Percentiles rank a stretch among this genome's conserved stretches.
These are phyloP conservation scores for Phytophthora pisi DNA, from an alignment of 352 stramenopile genomes.

Conservation along the genomic window DNA sequence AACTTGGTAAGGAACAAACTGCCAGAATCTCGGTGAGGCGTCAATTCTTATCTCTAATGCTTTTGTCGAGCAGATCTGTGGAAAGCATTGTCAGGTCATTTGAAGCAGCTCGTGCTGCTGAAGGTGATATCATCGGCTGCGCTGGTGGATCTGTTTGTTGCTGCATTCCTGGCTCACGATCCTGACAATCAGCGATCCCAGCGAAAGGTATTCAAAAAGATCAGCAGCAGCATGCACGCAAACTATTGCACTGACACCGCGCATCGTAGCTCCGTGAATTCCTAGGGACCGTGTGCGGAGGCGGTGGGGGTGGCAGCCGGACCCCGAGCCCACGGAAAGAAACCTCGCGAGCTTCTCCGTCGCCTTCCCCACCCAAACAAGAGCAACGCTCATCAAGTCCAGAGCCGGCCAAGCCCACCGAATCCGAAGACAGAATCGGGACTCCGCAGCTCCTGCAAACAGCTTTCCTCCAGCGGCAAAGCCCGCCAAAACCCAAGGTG, in stretches of 20 bases:
- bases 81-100: constrained; percentile 61
- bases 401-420: constrained; percentile 18
- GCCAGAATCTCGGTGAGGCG: not conserved
- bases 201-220: constrained; percentile 52
- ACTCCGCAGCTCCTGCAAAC: constrained; percentile 63
- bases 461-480: constrained; percentile 62
- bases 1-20: constrained; percentile 55
- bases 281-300: constrained; percentile 50
- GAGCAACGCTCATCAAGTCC: constrained; percentile 19
- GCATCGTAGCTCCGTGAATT: constrained; percentile 66
- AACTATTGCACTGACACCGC: constrained; percentile 9
- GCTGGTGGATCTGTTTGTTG: constrained; percentile 55
- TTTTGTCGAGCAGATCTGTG: constrained; percentile 54
- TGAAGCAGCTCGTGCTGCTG: constrained; percentile 59
- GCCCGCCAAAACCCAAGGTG: constrained; percentile 55
- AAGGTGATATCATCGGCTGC: constrained; percentile 44
- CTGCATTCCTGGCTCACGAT: constrained; percentile 64
- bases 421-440: constrained; percentile 28
- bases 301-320: constrained; percentile 9
- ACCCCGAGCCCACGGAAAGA: constrained; percentile 34
- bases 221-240: too few relatives aligned
- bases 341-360: constrained; percentile 16
- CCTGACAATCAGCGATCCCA: constrained; percentile 61
- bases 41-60: not conserved
- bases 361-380: constrained; percentile 25